Evolutionary conservation across 306 rosid species (phyloP).

Genomic region (Oxytropis ochrocephala): DNA sequence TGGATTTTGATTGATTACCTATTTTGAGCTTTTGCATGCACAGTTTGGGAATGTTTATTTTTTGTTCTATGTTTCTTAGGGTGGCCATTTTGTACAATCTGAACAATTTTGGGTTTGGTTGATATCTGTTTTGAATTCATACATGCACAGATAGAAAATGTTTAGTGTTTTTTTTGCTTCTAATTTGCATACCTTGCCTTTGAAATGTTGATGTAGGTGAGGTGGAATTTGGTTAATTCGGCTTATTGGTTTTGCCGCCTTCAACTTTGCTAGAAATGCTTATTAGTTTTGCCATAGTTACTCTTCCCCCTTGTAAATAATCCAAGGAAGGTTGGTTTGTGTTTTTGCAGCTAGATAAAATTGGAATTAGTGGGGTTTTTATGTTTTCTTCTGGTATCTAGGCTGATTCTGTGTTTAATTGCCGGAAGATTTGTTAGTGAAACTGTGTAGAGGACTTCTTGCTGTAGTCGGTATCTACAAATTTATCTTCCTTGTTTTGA

Average conservation of each 20-base stretch:
- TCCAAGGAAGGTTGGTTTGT: slow-evolving; percentile 9
- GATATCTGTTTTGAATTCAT: slow-evolving; percentile 7
- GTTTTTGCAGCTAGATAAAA: slow-evolving; percentile 9
- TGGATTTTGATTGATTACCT: not conserved
- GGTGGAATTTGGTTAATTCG: slow-evolving; percentile 5
- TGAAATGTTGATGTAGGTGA: slow-evolving; percentile 19
- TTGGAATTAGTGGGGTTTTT: slow-evolving; percentile 1
- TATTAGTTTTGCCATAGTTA: slow-evolving; percentile 5
- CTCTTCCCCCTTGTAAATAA: slow-evolving; percentile 15
- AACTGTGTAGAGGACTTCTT: slow-evolving; percentile 1
- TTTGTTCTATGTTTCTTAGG: not conserved
- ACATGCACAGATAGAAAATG: not conserved
- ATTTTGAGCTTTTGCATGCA: not conserved
- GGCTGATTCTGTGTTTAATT: slow-evolving; percentile 1
- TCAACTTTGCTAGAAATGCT: slow-evolving; percentile 5
- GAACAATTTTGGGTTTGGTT: slow-evolving; percentile 4
- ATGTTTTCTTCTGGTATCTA: slow-evolving; percentile 2
- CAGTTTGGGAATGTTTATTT: not conserved
- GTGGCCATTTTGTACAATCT: not conserved
- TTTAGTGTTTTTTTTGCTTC: slow-evolving; percentile 13
- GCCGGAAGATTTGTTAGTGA: not conserved
- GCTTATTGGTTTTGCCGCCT: slow-evolving; percentile 22
- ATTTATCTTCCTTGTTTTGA: slow-evolving; percentile 3
- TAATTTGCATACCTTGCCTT: slow-evolving; percentile 8
- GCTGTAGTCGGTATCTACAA: not conserved